Evolutionary conservation across 1,284 basidiomycete species (phyloP), one percentile per base, ranked within the genome.

Genomic region (Trametes sp.): DNA sequence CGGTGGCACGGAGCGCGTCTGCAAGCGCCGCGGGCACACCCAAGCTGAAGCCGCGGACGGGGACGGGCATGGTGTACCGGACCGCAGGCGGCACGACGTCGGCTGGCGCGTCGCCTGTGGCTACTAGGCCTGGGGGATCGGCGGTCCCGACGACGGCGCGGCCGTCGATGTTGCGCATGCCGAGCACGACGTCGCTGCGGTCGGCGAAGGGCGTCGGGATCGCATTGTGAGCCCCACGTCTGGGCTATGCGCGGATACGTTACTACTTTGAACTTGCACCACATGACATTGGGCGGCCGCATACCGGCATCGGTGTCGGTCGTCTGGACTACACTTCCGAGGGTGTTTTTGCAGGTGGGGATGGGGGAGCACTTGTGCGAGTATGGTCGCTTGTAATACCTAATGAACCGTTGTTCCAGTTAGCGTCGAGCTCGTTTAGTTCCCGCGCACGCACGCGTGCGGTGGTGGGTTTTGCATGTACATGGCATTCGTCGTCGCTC

Each of bases 41-140:
- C 31, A 69, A 69, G 54, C 79, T 81, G 24, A 82, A 78, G 62
- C 85, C 88, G 16, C 75, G 88, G 38, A 89, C 85, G 16, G 88
- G 89, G 7, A 88, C 88, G 10, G 89, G 88, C 36, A 90, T 90
- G 89, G 77, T 79, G 46, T 90, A 90, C 68, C 80, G 83, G 55
- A 82, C 63, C 26, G 49, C 61, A 26, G 57, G 60, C 41, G 62
- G 31, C 54, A 41, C 59, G 0, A 42, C 76, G 44, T 54, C 52
- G 10, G 36, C 52, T 23, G 79, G 76, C 51, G 61, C 70, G 23
- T 61, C 65, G 49, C 53, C 69, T 13, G 51, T 59, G 49, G 23
- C 48, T 16, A 36, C 57, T 1, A 57, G 49, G 3, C 24, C 55
- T 41, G 46, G 35, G 2, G 24, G 23, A 21, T n/a, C 23, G 10